Percentiles rank a stretch among this genome's conserved stretches.
These are phyloP conservation scores for Pulveroboletus sp. DNA, from an alignment of 768 basidiomycete species.

Conservation along the genomic window DNA sequence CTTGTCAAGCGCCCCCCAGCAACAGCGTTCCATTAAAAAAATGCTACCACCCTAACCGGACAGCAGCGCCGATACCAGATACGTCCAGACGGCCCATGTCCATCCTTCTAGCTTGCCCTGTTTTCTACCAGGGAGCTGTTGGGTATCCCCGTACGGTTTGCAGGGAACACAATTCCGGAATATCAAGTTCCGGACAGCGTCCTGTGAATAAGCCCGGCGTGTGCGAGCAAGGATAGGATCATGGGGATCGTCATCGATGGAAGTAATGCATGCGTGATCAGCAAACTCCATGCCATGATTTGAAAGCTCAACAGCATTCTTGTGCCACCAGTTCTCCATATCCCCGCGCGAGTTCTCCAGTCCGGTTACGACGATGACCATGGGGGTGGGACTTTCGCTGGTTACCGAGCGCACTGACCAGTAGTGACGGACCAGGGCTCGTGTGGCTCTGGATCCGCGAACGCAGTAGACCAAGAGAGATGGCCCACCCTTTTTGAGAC, in stretches of 20 bases:
- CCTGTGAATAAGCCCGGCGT: slow-evolving; percentile 23
- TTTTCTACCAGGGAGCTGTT: background rate
- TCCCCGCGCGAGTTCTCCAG: slow-evolving; percentile 31
- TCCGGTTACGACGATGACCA: slow-evolving; percentile 37
- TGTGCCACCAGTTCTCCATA: slow-evolving; percentile 36
- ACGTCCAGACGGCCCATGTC: slow-evolving; percentile 12
- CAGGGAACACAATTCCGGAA: slow-evolving; percentile 13
- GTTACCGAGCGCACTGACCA: slow-evolving; percentile 29
- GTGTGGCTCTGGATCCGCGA: slow-evolving; percentile 37
- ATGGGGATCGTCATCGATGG: slow-evolving; percentile 21
- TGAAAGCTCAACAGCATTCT: slow-evolving; percentile 20
- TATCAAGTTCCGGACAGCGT: slow-evolving; percentile 21
- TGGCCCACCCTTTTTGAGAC: slow-evolving; percentile 32
- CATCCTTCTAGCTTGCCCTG: slow-evolving; percentile 4
- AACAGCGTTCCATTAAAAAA: background rate
- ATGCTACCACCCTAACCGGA: background rate
- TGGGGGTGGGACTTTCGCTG: slow-evolving; percentile 29
- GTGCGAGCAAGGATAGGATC: slow-evolving; percentile 12
- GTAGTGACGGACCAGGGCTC: slow-evolving; percentile 37
- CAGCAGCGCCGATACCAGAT: slow-evolving; percentile 11
- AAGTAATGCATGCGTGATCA: slow-evolving; percentile 32
- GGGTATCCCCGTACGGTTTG: slow-evolving; percentile 1
- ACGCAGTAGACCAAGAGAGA: slow-evolving; percentile 39
- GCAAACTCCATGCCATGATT: slow-evolving; percentile 23
- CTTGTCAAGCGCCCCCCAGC: background rate